These are phyloP conservation scores for Pistacia atlantica DNA, from an alignment of 345 rosid genomes.

Conservation along the genomic window DNA sequence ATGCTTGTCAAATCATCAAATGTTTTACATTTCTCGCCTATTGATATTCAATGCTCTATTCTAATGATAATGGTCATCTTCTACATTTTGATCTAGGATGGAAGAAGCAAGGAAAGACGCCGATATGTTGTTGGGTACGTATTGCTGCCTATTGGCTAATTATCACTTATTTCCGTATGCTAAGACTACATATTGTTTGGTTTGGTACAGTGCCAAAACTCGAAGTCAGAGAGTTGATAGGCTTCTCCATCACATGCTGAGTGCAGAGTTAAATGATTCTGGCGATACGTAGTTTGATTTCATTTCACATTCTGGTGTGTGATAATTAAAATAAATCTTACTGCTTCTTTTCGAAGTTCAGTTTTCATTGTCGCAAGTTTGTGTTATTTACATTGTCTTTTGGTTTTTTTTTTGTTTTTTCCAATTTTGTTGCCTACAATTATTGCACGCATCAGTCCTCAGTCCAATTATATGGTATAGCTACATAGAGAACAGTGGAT, in stretches of 20 bases:
- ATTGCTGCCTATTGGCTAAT: not conserved
- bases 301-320: slow-evolving; percentile 17
- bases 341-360: not conserved
- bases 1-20: not conserved
- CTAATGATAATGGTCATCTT: slow-evolving; percentile 1
- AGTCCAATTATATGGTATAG: not conserved
- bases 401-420: not conserved
- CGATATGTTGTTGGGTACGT: slow-evolving; percentile 77
- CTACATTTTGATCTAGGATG: slow-evolving; percentile 45
- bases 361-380: not conserved
- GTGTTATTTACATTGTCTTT: not conserved
- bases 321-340: not conserved
- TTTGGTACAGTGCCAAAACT: slow-evolving; percentile 66
- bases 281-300: slow-evolving; percentile 23
- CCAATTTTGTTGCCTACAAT: not conserved
- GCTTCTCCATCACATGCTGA: slow-evolving; percentile 93
- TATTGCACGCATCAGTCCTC: not conserved
- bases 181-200: slow-evolving; percentile 14
- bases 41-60: not conserved
- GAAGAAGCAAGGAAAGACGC: slow-evolving; percentile 37
- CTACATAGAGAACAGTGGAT: too few relatives aligned
- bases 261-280: slow-evolving; percentile 53
- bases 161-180: not conserved
- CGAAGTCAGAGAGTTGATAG: slow-evolving; percentile 85
- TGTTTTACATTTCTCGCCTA: not conserved